A percentile compares a stretch with the other conserved stretches of the same genome.
phyloP scores from a whole-genome alignment of 345 rosid genomes.

The Hypericum androsaemum region DNA sequence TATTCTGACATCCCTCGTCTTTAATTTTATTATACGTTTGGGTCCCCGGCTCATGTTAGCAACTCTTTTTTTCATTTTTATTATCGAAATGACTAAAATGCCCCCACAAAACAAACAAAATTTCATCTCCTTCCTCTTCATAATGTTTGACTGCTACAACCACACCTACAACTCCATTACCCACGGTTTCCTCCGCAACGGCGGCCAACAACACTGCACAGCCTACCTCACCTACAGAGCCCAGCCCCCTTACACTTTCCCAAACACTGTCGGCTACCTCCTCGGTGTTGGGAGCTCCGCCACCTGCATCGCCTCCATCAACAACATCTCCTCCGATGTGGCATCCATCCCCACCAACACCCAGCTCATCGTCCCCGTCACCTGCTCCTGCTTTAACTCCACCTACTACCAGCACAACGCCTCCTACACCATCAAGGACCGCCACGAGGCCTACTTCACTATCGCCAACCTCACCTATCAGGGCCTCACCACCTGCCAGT shows the following conservation, averaged over 20 bases:
- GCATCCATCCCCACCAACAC: conserved; percentile 22
- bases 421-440: conserved; percentile 30
- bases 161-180: no score
- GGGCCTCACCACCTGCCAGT: conserved; percentile 84
- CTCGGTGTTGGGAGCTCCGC: conserved; percentile 23
- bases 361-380: conserved; percentile 43
- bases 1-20: no score
- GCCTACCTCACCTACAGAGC: conserved; percentile 77
- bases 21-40: no score
- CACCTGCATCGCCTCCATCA: conserved; percentile 39
- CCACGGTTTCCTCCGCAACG: conserved; percentile 22
- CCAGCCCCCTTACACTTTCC: conserved; percentile 29
- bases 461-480: conserved; percentile 78
- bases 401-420: conserved; percentile 61
- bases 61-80: no score
- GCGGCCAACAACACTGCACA: conserved; percentile 37
- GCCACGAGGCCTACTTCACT: conserved; percentile 22
- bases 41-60: no score
- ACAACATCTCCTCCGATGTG: conserved; percentile 33
- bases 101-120: no score
- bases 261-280: conserved; percentile 31
- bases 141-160: no score
- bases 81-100: no score
- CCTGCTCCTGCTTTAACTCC: conserved; percentile 45
- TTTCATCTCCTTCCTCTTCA: no score